phyloP scores from a whole-genome alignment of 208 protist species.

The Trypanosoma caninum region DNA sequence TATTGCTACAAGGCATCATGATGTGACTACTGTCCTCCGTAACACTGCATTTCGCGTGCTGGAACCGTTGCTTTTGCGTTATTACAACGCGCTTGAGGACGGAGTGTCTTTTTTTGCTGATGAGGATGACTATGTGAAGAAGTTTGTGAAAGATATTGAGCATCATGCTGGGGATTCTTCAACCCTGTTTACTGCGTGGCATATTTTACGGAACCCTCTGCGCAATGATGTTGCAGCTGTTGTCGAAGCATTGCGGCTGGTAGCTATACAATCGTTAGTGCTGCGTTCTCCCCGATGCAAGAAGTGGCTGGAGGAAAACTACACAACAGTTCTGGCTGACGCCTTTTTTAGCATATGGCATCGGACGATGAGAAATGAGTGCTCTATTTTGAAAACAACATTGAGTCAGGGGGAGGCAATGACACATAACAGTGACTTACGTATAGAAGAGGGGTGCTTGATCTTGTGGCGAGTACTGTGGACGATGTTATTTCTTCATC shows the following conservation, averaged over 20 bases:
- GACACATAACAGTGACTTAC: too few species aligned
- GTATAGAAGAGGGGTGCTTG: not conserved
- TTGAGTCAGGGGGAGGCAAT: slow-evolving; percentile 13
- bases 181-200: slow-evolving; percentile 41
- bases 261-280: slow-evolving; percentile 43
- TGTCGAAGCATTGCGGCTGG: slow-evolving; percentile 62
- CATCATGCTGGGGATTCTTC: slow-evolving; percentile 21
- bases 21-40: slow-evolving; percentile 35
- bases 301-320: slow-evolving; percentile 11
- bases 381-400: not conserved
- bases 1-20: slow-evolving; percentile 15
- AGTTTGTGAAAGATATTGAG: slow-evolving; percentile 10
- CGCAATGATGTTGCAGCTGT: slow-evolving; percentile 46
- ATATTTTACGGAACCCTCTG: slow-evolving; percentile 44
- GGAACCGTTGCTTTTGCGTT: slow-evolving; percentile 57
- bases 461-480: slow-evolving; percentile 12
- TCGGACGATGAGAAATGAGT: not conserved
- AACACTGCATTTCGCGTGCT: slow-evolving; percentile 75
- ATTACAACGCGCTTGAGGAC: slow-evolving; percentile 38
- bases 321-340: slow-evolving; percentile 9
- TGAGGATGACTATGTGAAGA: not conserved
- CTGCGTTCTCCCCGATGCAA: slow-evolving; percentile 25
- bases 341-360: slow-evolving; percentile 56
- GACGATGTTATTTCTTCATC: slow-evolving; percentile 23
- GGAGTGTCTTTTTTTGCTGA: slow-evolving; percentile 4